Conservation (phyloP, 1,284 basidiomycete species). For the Cutaneotrichosporon sp. region DNA sequence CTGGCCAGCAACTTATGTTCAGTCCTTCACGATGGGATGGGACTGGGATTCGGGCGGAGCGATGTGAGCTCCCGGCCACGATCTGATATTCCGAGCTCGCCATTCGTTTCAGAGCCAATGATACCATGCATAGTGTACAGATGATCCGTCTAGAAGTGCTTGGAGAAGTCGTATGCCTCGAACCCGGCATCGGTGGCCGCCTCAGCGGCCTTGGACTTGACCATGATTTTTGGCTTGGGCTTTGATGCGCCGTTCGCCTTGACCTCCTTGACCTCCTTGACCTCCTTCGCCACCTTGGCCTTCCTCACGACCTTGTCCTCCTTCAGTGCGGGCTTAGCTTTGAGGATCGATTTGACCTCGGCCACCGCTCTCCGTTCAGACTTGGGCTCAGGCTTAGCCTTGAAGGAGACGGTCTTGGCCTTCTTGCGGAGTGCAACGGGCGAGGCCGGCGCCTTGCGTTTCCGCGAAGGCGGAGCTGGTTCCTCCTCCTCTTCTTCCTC, state of each 20-base stretch:
- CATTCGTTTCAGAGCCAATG: too few species aligned
- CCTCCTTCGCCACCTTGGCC: conserved; percentile 3
- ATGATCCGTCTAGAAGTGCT: conserved; percentile 24
- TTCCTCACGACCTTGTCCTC: neutral
- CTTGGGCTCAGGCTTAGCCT: conserved; percentile 23
- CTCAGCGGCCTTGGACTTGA: conserved; percentile 13
- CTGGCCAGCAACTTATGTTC: too few species aligned
- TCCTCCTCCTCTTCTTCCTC: conserved; percentile 30
- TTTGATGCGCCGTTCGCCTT: conserved; percentile 5
- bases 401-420: conserved; percentile 28
- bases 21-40: conserved; percentile 6
- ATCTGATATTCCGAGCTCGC: too few species aligned
- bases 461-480: conserved; percentile 18
- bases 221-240: conserved; percentile 1
- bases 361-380: neutral
- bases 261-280: conserved; percentile 13
- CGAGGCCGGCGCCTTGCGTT: conserved; percentile 21
- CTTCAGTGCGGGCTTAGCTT: neutral
- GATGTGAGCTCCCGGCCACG: too few species aligned
- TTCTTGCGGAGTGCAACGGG: conserved; percentile 16
- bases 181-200: conserved; percentile 9
- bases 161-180: conserved; percentile 29
- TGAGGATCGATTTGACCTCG: conserved; percentile 14
- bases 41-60: conserved; percentile 5
- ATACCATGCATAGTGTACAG: conserved; percentile 4